Evolutionary conservation across 2,329 filamentous ascomycete species (phyloP).

Genomic region (Leptodontidium sp.): DNA sequence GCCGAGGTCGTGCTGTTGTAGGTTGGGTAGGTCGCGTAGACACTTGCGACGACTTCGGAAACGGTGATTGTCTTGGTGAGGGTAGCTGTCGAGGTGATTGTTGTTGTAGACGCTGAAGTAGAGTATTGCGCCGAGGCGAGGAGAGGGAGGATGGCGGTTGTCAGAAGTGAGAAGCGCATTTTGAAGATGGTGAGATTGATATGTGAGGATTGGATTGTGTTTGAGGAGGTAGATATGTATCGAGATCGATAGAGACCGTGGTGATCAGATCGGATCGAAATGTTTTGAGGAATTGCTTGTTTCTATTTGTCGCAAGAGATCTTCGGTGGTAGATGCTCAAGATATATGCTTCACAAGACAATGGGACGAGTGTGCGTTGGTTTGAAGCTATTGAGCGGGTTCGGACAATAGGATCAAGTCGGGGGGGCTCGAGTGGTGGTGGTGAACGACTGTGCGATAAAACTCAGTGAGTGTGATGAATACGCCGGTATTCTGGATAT

Average conservation of each 20-base stretch:
- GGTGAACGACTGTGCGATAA: constrained; percentile 18
- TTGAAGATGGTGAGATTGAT: constrained; percentile 28
- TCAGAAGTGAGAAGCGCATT: constrained; percentile 56
- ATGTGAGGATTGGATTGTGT: constrained; percentile 6
- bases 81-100: constrained; percentile 57
- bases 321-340: background rate
- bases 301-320: constrained; percentile 7
- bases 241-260: constrained; percentile 18
- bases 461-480: constrained; percentile 21
- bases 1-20: constrained; percentile 45
- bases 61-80: constrained; percentile 62
- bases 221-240: background rate
- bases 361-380: background rate
- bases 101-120: constrained; percentile 48
- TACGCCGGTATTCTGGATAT: constrained; percentile 21
- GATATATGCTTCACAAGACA: background rate
- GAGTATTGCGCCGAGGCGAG: constrained; percentile 55
- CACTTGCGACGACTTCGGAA: constrained; percentile 52
- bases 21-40: constrained; percentile 49
- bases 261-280: constrained; percentile 12
- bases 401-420: constrained; percentile 3
- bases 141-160: constrained; percentile 61
- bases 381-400: constrained; percentile 13
- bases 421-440: constrained; percentile 14
- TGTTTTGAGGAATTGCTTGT: constrained; percentile 17